Base-by-base conservation (phyloP, 306 rosid genomes). In the Lupinus albus region DNA sequence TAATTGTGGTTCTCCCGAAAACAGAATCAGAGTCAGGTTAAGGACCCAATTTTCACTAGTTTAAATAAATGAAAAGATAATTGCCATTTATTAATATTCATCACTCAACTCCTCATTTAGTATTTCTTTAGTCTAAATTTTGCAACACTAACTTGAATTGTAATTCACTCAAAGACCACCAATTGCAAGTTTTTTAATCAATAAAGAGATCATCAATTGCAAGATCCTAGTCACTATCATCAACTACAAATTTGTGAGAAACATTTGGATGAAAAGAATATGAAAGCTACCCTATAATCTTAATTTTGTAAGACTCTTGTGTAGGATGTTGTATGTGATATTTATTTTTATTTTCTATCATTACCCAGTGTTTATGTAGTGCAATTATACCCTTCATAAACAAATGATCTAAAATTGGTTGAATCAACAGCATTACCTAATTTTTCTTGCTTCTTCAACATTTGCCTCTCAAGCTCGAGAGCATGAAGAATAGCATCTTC, bases 401-500 rank as follows among this genome's bases (percentile, higher is more conserved):
- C 42, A 18, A 68, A 64, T 9, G 72, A 73, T 76, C 71, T 84
- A 72, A 25, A 25, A 25, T 25, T 25, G 30, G 30, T 25, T 25
- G 30, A 25, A 25, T 25, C 30, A 25, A 83, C 68, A 68, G 75
- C 63, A 68, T 65, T 16, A 69, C 64, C 81, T 50, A 75, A 49
- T 71, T 82, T 88, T 15, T 69, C 96, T 58, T 78, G 84, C 55
- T 87, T 79, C 74, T 71, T 87, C 68, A 75, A 30, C 52, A 77
- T 68, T 52, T 89, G 82, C 76, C 75, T 89, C 84, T 92, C 96
- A 45, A 92, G 98, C 39, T 89, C 92, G 72, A 92, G 95, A 4
- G 98, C 98, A 64, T 92, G 98, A 67, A 92, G 89, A 79, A 92
- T 85, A 47, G 98, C 98, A 80, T 92, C 98, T 82, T 92, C 98